phyloP scores from a whole-genome alignment of 192 early-diverging fungal species.

The Linnemannia elongata region DNA sequence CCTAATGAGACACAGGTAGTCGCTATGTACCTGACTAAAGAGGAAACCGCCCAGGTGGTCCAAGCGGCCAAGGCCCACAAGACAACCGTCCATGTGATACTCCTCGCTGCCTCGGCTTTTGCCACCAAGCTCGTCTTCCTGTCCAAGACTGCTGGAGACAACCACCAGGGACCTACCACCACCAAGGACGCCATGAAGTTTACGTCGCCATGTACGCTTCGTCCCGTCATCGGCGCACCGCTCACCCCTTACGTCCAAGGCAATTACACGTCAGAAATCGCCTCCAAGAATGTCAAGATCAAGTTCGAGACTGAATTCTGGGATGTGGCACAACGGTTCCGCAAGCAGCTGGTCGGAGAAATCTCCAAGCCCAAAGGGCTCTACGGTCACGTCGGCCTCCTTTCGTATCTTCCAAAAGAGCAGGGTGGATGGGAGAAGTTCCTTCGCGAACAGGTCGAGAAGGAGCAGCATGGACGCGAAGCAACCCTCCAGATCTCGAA shows the following conservation, averaged over 20 bases:
- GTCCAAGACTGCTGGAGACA: constrained; percentile 4
- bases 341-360: constrained; percentile 4
- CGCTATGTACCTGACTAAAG: constrained; percentile 6
- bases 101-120: constrained; percentile 26
- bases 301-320: constrained; percentile 23
- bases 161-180: constrained; percentile 8
- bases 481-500: constrained; percentile 34
- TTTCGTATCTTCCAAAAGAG: constrained; percentile 21
- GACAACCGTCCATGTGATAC: constrained; percentile 17
- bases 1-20: constrained; percentile 13
- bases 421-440: constrained; percentile 34
- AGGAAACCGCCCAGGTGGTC: constrained; percentile 24
- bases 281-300: constrained; percentile 26
- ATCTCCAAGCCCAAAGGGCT: background rate
- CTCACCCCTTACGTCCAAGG: constrained; percentile 21
- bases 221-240: constrained; percentile 15
- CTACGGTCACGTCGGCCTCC: constrained; percentile 20
- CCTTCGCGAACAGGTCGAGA: constrained; percentile 10
- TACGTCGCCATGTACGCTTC: constrained; percentile 18
- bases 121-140: constrained; percentile 37
- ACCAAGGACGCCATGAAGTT: constrained; percentile 22
- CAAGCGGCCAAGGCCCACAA: constrained; percentile 26
- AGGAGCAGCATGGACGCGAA: constrained; percentile 39
- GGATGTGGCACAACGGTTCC: constrained; percentile 19
- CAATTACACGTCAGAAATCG: constrained; percentile 17